These are phyloP conservation scores for Anthracocystis panici-leucophaei DNA, from an alignment of 1,284 basidiomycete genomes.

Conservation along the genomic window DNA sequence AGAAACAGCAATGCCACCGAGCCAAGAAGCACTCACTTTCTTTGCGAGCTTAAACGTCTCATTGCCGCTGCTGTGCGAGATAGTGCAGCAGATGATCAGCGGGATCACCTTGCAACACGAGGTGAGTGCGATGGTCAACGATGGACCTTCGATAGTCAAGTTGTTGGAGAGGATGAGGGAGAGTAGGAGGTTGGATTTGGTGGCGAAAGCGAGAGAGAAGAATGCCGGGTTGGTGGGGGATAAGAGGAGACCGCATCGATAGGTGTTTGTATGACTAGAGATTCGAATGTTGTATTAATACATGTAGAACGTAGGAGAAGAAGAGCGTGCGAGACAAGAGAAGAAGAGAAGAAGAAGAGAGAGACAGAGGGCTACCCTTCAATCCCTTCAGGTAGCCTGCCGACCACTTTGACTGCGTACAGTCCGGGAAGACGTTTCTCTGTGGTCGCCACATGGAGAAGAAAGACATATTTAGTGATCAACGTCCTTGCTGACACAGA, in stretches of 20 bases:
- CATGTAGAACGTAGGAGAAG: conserved; percentile 10
- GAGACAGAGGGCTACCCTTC: conserved; percentile 17
- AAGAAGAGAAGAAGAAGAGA: neutral
- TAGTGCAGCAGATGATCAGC: conserved; percentile 89
- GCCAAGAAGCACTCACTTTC: conserved; percentile 77
- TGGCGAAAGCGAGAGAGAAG: conserved; percentile 9
- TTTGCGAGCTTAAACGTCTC: conserved; percentile 87
- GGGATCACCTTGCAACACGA: conserved; percentile 77
- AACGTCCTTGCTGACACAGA: neutral
- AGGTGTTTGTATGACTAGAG: conserved; percentile 23
- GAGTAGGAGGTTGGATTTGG: conserved; percentile 14
- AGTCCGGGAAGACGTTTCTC: conserved; percentile 67
- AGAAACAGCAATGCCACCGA: conserved; percentile 63
- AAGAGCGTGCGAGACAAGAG: neutral
- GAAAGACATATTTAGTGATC: neutral
- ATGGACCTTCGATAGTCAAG: conserved; percentile 36
- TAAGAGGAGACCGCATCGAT: conserved; percentile 2
- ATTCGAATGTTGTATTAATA: conserved; percentile 23
- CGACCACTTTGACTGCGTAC: conserved; percentile 68
- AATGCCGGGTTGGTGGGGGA: neutral
- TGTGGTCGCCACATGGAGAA: conserved; percentile 11
- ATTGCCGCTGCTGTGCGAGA: conserved; percentile 82
- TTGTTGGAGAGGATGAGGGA: conserved; percentile 47
- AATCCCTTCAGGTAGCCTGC: conserved; percentile 59
- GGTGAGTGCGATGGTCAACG: conserved; percentile 10